Base-by-base conservation (phyloP, 2,329 filamentous ascomycete species). In the Fusarium sublunatum region DNA sequence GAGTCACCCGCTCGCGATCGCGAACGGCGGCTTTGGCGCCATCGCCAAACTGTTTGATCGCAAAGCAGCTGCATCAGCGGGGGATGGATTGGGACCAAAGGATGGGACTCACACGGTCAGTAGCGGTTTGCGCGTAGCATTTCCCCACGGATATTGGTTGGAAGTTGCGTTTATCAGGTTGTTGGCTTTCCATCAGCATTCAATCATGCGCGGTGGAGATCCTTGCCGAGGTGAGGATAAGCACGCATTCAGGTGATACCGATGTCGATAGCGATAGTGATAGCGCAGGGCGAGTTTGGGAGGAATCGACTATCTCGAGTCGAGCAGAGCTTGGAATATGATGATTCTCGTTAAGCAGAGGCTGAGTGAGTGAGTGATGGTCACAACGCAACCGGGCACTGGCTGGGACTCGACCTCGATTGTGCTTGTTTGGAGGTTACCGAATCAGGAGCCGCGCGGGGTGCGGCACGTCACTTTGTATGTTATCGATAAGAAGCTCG, bases 121-220 rank as follows among this genome's bases (percentile, higher is more conserved):
- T 66, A 26, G 73, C 74, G 15, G 75, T 76, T 66, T 80, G 78
- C 32, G 65, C 66, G 63, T 77, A 67, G 61, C 77, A 78, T 60
- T 61, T 70, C 34, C 78, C 77, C 31, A 79, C 73, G 12, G 68
- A 64, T 49, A 75, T 57, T 29, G 66, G 69, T 51, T 68, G 59
- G 51, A 71, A 71, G 34, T 62, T 67, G 48, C 58, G 65, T 39
- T 51, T 46, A 34, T 51, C 46, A 50, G 52, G 15, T 40, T 51
- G 52, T 63, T 66, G 69, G 54, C 58, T 58, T 61, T 69, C 68
- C 69, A 71, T 71, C 66, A 69, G 65, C 67, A 53, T 53, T 53
- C 61, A 61, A 58, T 46, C 59, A 62, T 58, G 64, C 45, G 56
- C 58, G 44, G 50, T 53, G 59, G 53, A 44, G 41, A 60, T 52